Evolutionary conservation across 2,329 filamentous ascomycete species (phyloP), one percentile per base, ranked within the genome.

Genomic region (Cordyceps tenuipes): DNA sequence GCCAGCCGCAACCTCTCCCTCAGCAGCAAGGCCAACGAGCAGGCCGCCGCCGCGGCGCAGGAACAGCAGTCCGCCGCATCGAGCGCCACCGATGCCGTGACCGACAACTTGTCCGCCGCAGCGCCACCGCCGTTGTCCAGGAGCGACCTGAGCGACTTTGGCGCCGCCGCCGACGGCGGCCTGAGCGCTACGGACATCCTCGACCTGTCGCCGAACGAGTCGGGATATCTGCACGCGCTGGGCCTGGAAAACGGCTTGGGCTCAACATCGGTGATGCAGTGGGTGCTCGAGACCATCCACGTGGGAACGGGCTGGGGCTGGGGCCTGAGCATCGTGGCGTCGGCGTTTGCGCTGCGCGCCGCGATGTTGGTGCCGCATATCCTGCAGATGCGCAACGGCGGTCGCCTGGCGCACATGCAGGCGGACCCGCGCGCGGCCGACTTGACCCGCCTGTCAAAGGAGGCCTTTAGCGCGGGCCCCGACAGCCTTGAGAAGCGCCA

Each of bases 181-280:
- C 72, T 73, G 63, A 70, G 74, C 54, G 70, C 72, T 53, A 68
- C 72, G 61, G 75, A 79, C 58, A 73, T 83, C 59, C 78, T 85
- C 62, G 75, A 81, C 63, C 82, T 91, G 63, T 48, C 57, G 10
- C 84, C 88, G 41, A 88, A 93, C 68, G 79, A 84, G 55, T 83
- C 96, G 61, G 94, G 94, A 63, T 97, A 92, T 69, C 78, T 99
- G 61, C 84, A 89, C 66, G 81, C 84, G 7, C 78, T 97, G 12
- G 94, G 94, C 3, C 77, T 99, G 23, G 90, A 97, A 67, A 97
- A 88, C 68, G 91, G 93, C 69, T 92, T 79, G 77, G 46, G 50
- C 49, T 84, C 89, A 5, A 90, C 91, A 0, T 76, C 86, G 4
- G 65, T 84, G 17, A 85, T 94, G 72, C 81, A 97, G 75, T 92